These are phyloP conservation scores for Microbotryomycetes sp. DNA, from an alignment of 1,284 basidiomycete species.

Conservation along the genomic window DNA sequence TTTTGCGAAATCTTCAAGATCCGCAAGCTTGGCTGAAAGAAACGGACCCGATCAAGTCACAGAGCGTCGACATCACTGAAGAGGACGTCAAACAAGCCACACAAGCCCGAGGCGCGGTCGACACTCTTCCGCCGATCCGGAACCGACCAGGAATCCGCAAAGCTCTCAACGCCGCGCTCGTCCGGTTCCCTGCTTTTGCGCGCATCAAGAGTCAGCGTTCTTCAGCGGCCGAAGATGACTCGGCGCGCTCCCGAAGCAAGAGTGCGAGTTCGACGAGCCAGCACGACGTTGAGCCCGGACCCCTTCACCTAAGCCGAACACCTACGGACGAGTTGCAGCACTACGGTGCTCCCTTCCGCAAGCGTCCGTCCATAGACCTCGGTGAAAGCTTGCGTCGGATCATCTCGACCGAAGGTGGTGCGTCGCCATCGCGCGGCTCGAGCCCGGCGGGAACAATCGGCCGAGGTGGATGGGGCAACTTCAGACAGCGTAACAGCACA, in stretches of 20 bases:
- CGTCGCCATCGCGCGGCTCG: background rate
- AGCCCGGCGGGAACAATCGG: conserved; percentile 6
- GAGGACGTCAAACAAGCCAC: conserved; percentile 68
- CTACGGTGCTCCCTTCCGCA: background rate
- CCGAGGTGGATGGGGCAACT: background rate
- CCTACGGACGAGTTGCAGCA: conserved; percentile 16
- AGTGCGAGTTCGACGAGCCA: conserved; percentile 24
- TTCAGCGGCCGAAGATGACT: background rate
- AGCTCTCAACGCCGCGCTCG: conserved; percentile 28
- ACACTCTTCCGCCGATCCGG: conserved; percentile 20
- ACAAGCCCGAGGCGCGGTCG: conserved; percentile 23
- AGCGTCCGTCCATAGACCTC: conserved; percentile 15
- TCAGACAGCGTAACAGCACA: conserved; percentile 5
- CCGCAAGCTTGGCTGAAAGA: conserved; percentile 68
- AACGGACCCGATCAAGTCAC: conserved; percentile 58
- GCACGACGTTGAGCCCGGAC: background rate
- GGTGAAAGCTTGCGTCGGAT: conserved; percentile 22
- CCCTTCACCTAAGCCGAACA: background rate
- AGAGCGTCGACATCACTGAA: conserved; percentile 62
- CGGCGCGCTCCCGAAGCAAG: conserved; percentile 18
- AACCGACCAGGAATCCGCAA: conserved; percentile 28
- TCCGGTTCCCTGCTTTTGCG: conserved; percentile 25
- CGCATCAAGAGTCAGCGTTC: conserved; percentile 21
- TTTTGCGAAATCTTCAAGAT: conserved; percentile 63
- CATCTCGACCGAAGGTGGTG: conserved; percentile 9